Conservation (phyloP, 345 rosid genomes). For the Anastatica hierochuntica region DNA sequence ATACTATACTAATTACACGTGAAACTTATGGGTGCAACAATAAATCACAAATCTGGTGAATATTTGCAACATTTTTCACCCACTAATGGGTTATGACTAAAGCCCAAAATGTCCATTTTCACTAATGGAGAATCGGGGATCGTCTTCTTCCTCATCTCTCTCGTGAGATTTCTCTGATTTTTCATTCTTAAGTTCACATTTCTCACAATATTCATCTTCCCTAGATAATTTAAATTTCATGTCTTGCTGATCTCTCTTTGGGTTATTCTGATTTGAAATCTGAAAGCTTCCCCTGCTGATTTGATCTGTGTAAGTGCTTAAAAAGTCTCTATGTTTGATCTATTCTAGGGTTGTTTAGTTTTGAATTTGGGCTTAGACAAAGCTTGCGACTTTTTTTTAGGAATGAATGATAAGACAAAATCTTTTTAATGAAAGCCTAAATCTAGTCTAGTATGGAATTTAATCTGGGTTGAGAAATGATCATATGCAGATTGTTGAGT, state of each 20-base stretch:
- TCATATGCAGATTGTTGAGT: background rate
- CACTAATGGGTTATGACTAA: too few relatives aligned
- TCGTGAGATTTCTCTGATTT: constrained; percentile 10
- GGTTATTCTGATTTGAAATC: background rate
- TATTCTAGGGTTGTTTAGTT: background rate
- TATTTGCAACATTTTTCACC: too few relatives aligned
- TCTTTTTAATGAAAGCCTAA: too few relatives aligned
- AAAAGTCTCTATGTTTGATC: too few relatives aligned
- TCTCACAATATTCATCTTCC: background rate
- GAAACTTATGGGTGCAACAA: too few relatives aligned
- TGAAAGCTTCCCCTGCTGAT: background rate
- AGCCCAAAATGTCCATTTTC: too few relatives aligned
- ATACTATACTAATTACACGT: too few relatives aligned
- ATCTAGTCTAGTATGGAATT: too few relatives aligned
- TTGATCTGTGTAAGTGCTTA: constrained; percentile 16
- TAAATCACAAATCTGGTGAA: too few relatives aligned
- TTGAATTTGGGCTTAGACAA: background rate
- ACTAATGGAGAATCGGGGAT: constrained; percentile 11
- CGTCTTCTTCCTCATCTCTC: constrained; percentile 22
- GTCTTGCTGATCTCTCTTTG: background rate
- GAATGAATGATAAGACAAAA: too few relatives aligned
- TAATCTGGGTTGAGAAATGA: too few relatives aligned
- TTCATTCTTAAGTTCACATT: background rate
- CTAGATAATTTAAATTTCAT: background rate
- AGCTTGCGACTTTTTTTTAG: too few relatives aligned